phyloP scores from a whole-genome alignment of 768 basidiomycete genomes.

The Lactifluus subvellereus region DNA sequence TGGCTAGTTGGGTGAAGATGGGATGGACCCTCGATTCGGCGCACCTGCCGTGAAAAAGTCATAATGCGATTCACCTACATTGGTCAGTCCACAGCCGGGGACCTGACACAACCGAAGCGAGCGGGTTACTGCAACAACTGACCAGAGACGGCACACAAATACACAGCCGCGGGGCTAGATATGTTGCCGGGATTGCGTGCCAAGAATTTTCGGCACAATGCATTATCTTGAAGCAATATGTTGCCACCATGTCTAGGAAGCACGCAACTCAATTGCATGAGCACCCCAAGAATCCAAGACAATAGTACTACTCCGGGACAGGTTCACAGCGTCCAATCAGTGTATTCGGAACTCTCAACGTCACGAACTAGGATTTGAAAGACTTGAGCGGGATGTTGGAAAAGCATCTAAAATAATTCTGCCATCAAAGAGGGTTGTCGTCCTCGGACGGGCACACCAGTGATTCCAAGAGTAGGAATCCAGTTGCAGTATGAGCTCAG shows the following conservation, averaged over 20 bases:
- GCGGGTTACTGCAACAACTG: neutral
- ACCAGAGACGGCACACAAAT: neutral
- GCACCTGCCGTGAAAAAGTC: neutral
- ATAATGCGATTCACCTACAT: neutral
- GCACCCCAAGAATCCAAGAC: too few species aligned
- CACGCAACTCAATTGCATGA: neutral
- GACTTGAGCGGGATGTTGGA: too few species aligned
- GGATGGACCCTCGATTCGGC: neutral
- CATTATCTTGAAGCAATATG: neutral
- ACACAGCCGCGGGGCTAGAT: neutral
- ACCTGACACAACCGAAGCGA: neutral
- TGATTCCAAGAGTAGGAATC: too few species aligned
- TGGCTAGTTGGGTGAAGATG: neutral
- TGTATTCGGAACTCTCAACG: neutral
- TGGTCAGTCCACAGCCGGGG: neutral
- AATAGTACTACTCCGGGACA: too few species aligned
- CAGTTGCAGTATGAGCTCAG: too few species aligned
- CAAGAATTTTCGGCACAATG: neutral
- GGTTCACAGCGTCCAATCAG: neutral
- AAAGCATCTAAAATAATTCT: neutral
- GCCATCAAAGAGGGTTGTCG: neutral
- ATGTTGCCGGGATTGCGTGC: neutral
- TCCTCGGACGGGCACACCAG: neutral
- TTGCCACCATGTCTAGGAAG: neutral
- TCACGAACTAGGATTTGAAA: too few species aligned